phyloP scores from a whole-genome alignment of 2,329 filamentous ascomycete genomes.

The Dactylellina cionopaga region DNA sequence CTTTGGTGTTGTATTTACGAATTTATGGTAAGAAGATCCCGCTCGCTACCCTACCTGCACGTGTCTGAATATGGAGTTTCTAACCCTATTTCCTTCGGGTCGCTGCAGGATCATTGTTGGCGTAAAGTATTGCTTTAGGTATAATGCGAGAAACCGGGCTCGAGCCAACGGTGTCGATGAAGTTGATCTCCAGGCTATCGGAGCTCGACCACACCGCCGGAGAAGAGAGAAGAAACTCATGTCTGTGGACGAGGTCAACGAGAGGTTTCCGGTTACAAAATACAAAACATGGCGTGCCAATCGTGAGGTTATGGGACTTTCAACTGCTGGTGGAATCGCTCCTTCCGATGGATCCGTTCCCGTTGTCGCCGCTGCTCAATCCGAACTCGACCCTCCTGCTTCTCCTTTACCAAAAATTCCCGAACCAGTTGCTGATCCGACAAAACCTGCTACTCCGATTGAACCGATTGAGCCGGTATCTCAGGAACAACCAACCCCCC shows the following conservation, averaged over 20 bases:
- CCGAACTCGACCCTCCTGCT: conserved; percentile 34
- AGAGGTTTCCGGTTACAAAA: conserved; percentile 92
- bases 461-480: conserved; percentile 25
- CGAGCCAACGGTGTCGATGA: conserved; percentile 81
- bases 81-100: conserved; percentile 35
- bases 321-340: conserved; percentile 80
- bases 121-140: conserved; percentile 98
- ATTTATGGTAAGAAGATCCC: conserved; percentile 79
- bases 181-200: conserved; percentile 84
- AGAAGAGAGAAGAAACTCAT: conserved; percentile 97
- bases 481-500: conserved; percentile 20
- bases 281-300: conserved; percentile 94
- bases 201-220: conserved; percentile 80
- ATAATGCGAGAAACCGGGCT: conserved; percentile 91
- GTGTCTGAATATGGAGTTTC: conserved; percentile 39
- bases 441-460: conserved; percentile 29
- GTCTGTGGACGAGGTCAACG: conserved; percentile 99
- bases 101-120: conserved; percentile 93
- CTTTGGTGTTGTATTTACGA: conserved; percentile 98
- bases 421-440: conserved; percentile 42
- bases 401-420: conserved; percentile 48
- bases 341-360: conserved; percentile 33
- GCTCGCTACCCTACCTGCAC: background rate
- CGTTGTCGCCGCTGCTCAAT: conserved; percentile 16
- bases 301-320: conserved; percentile 82